These are phyloP conservation scores for Penicillium angulare DNA, from an alignment of 495 filamentous ascomycete species.

Conservation along the genomic window DNA sequence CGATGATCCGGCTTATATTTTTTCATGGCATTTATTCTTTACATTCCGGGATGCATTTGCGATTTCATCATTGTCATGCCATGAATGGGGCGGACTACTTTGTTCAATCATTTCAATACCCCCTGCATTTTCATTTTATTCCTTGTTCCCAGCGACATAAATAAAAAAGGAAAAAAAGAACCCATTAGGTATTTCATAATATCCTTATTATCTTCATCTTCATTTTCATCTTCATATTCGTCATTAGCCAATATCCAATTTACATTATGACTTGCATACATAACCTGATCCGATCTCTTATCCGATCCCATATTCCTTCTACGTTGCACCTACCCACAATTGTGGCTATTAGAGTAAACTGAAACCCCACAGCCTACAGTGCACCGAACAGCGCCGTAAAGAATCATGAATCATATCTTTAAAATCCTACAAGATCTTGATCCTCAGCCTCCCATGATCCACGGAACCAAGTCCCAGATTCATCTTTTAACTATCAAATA, in stretches of 20 bases:
- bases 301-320: too few relatives aligned
- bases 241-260: background rate
- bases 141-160: background rate
- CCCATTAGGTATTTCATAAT: background rate
- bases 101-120: slow-evolving; percentile 30
- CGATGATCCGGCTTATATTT: slow-evolving; percentile 23
- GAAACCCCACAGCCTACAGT: too few relatives aligned
- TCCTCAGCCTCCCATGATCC: background rate
- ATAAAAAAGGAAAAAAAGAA: background rate
- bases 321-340: too few relatives aligned
- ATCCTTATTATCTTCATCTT: background rate
- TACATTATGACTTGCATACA: too few relatives aligned
- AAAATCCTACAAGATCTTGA: background rate
- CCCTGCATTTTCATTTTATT: slow-evolving; percentile 17
- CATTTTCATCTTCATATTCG: background rate
- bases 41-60: background rate
- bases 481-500: background rate
- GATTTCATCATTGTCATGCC: slow-evolving; percentile 7
- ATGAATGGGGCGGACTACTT: slow-evolving; percentile 23
- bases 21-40: slow-evolving; percentile 12
- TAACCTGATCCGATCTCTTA: too few relatives aligned
- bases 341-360: too few relatives aligned
- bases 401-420: background rate
- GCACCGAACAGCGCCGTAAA: background rate
- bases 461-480: background rate